Conservation (phyloP, 352 stramenopile genomes). For the Pythium coloratum region DNA sequence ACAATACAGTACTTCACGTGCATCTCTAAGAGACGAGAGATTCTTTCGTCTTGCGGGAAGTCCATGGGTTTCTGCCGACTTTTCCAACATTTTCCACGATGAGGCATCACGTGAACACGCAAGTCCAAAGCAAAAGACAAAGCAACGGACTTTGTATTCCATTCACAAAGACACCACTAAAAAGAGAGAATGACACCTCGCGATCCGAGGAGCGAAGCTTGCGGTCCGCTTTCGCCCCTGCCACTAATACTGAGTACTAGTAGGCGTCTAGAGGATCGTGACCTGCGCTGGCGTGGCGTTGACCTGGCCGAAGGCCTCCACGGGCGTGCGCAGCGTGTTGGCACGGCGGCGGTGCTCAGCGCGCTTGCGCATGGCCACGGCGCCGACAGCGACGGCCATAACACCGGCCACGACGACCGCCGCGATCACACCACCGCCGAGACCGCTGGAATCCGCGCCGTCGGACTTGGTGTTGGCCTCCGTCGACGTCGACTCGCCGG, state of each 20-base stretch:
- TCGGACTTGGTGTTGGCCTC: slow-evolving; percentile 10
- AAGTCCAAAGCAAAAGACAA: too few relatives aligned
- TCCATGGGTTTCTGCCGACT: too few relatives aligned
- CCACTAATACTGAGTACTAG: neutral
- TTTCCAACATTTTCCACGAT: too few relatives aligned
- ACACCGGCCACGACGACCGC: slow-evolving; percentile 12
- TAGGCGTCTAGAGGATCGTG: slow-evolving; percentile 11
- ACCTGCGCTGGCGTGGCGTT: slow-evolving; percentile 12
- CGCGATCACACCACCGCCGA: slow-evolving; percentile 12
- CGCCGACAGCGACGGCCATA: slow-evolving; percentile 12
- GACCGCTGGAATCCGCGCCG: neutral
- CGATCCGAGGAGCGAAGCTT: neutral
- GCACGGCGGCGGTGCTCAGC: slow-evolving; percentile 10
- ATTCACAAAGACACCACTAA: too few relatives aligned
- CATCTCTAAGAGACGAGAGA: too few relatives aligned
- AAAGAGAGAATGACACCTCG: too few relatives aligned
- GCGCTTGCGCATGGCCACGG: slow-evolving; percentile 6
- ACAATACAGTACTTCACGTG: too few relatives aligned
- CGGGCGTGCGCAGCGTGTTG: slow-evolving; percentile 19
- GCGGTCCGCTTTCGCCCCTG: neutral
- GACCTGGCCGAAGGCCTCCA: slow-evolving; percentile 16
- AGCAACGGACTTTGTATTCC: too few relatives aligned
- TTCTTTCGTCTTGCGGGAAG: too few relatives aligned
- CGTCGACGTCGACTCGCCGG: neutral
- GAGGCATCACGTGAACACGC: too few relatives aligned